Evolutionary conservation across 1,139 yeast species (phyloP).

Genomic region (Geotrichum fermentans): DNA sequence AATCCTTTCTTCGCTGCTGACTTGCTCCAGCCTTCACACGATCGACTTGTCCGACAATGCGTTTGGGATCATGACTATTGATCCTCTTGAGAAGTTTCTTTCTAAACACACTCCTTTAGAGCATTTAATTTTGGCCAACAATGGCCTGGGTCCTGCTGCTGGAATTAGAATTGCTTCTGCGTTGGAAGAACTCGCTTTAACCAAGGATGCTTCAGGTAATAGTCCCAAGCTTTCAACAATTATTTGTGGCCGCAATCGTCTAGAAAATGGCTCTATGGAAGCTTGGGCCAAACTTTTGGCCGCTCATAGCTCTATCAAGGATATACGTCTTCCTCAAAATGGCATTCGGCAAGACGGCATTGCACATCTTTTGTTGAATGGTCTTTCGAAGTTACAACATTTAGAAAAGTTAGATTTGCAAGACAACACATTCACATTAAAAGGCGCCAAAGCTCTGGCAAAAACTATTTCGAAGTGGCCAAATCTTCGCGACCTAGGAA

Average conservation of each 20-base stretch:
- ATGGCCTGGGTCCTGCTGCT: conserved; percentile 97
- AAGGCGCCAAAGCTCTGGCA: conserved; percentile 72
- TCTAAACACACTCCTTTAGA: conserved; percentile 74
- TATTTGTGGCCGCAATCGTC: conserved; percentile 92
- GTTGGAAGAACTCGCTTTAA: conserved; percentile 63
- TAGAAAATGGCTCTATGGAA: conserved; percentile 84
- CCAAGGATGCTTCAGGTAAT: conserved; percentile 46
- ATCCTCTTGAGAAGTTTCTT: conserved; percentile 77
- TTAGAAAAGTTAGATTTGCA: conserved; percentile 78
- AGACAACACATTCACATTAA: conserved; percentile 42
- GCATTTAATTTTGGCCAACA: conserved; percentile 83
- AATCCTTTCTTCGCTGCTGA: conserved; percentile 66
- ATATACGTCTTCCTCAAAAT: conserved; percentile 81
- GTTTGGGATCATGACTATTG: conserved; percentile 91
- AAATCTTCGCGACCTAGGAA: conserved; percentile 64
- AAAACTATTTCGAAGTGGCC: conserved; percentile 54
- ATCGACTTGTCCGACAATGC: conserved; percentile 92
- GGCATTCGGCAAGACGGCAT: conserved; percentile 96
- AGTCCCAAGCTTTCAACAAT: conserved; percentile 55
- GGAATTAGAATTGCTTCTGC: conserved; percentile 91
- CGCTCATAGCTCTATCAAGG: conserved; percentile 68
- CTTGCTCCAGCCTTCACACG: conserved; percentile 62
- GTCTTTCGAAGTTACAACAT: conserved; percentile 56
- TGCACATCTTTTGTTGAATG: conserved; percentile 65
- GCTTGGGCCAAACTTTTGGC: conserved; percentile 62